These are phyloP conservation scores for Xylariaceae sp. DNA, from an alignment of 2,329 filamentous ascomycete species.

Conservation along the genomic window DNA sequence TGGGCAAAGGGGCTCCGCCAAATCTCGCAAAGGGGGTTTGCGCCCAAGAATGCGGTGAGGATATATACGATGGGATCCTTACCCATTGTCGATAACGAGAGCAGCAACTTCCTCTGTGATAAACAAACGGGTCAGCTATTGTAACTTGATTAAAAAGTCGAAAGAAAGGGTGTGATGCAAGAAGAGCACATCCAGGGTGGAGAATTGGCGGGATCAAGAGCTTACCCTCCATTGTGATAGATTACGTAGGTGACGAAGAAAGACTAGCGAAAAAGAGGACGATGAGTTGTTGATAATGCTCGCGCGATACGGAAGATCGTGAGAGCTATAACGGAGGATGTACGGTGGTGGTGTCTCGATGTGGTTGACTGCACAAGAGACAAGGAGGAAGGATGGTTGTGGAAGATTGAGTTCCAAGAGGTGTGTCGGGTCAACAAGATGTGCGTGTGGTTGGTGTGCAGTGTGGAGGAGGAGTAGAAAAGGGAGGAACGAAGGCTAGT, in stretches of 20 bases:
- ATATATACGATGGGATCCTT: constrained; percentile 60
- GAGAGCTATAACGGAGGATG: constrained; percentile 32
- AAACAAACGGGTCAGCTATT: constrained; percentile 51
- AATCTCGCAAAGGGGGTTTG: constrained; percentile 25
- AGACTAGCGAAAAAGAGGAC: constrained; percentile 28
- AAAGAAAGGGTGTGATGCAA: constrained; percentile 15
- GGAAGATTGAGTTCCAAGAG: constrained; percentile 32
- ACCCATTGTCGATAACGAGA: constrained; percentile 99
- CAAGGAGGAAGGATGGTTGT: constrained; percentile 39
- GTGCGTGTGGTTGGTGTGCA: constrained; percentile 38
- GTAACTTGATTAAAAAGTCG: constrained; percentile 20
- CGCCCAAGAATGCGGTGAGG: constrained; percentile 46
- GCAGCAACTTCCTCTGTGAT: constrained; percentile 97
- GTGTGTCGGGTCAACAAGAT: constrained; percentile 30
- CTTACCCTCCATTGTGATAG: constrained; percentile 69
- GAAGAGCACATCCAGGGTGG: constrained; percentile 7
- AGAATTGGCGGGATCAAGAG: constrained; percentile 36
- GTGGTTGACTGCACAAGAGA: constrained; percentile 27
- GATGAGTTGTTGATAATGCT: constrained; percentile 39
- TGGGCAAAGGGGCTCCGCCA: constrained; percentile 8
- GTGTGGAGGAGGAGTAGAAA: constrained; percentile 36
- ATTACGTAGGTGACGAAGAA: constrained; percentile 49
- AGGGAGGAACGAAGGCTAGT: constrained; percentile 36
- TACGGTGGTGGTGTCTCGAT: constrained; percentile 22
- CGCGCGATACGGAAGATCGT: constrained; percentile 46